Evolutionary conservation across 768 basidiomycete genomes (phyloP), one percentile per base, ranked within the genome.

Genomic region (Austroboletus festivus): DNA sequence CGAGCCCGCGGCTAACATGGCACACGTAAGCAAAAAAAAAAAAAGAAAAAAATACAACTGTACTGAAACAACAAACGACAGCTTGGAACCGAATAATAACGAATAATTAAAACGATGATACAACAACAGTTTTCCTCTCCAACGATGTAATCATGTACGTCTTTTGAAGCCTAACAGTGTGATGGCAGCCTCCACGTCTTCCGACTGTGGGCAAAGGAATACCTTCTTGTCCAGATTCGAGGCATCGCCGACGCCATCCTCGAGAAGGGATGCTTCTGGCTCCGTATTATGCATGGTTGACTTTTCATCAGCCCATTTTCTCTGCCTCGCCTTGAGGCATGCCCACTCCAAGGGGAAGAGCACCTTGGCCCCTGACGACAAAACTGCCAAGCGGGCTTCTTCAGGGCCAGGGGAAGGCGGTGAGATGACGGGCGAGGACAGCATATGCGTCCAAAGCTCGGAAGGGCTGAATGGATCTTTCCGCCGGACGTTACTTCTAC

Each of bases 301-400:
- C n/a, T n/a, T 54, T 47, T 58, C 59, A 44, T 66, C 61, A 18
- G 15, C 40, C 54, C 65, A 48, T 21, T 43, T 55, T 37, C 53
- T 69, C 42, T 62, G 63, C 47, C 73, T 66, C 41, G 66, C 70
- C 22, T 68, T 70, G 38, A 83, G 83, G 64, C 85, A 88, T 0
- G 85, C 85, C 84, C 84, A 87, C 58, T 88, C 86, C 47, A 89
- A 69, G 12, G 85, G 83, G 24, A 73, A 74, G 20, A 76, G 72
- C 18, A 68, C 69, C 55, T 75, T 74, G 28, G 65, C 47, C 11
- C 72, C 69, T 34, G 59, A 61, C 8, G 65, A 47, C 12, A 68
- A 51, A 21, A 43, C 56, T 4, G 53, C 50, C n/a, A 65, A 37
- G 40, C 63, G 64, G 26, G 55, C 51, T 37, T 55, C 67, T 21